A percentile compares a stretch with the other conserved stretches of the same genome.
These are phyloP conservation scores for Sphagnum magellanicum DNA, from an alignment of 228 moss, liverwort and hornwort genomes.

Conservation along the genomic window DNA sequence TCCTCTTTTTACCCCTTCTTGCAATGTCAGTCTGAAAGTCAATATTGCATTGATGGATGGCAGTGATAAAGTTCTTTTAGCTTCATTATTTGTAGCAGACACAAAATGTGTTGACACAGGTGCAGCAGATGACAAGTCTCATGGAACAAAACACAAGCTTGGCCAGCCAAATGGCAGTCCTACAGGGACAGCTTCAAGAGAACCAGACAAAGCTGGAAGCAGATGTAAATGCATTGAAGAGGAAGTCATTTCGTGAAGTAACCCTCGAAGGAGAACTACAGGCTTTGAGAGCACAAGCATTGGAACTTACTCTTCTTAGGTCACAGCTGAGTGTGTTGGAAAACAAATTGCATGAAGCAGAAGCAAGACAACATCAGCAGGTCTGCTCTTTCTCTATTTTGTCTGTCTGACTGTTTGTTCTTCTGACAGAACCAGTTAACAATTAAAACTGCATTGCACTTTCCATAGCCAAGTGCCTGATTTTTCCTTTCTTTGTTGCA, in stretches of 20 bases:
- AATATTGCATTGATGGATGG: neutral
- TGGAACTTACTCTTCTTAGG: constrained; percentile 19
- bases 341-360: constrained; percentile 16
- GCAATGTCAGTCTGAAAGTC: neutral
- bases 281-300: constrained; percentile 25
- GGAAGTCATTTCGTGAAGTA: constrained; percentile 35
- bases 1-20: neutral
- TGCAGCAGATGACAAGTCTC: neutral
- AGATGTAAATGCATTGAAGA: neutral
- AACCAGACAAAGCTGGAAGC: neutral
- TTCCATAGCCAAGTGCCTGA: too few relatives aligned
- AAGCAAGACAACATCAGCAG: constrained; percentile 26
- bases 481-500: constrained; percentile 11
- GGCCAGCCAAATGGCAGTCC: neutral
- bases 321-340: constrained; percentile 13
- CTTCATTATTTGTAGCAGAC: neutral
- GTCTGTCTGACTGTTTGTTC: too few relatives aligned
- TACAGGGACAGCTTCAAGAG: neutral
- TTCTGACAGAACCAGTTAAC: too few relatives aligned
- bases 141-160: neutral
- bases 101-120: neutral
- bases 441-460: too few relatives aligned
- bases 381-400: constrained; percentile 2
- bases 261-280: constrained; percentile 37
- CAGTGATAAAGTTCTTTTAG: neutral